phyloP scores from a whole-genome alignment of 1,284 basidiomycete genomes.

The Fistulina hepatica region DNA sequence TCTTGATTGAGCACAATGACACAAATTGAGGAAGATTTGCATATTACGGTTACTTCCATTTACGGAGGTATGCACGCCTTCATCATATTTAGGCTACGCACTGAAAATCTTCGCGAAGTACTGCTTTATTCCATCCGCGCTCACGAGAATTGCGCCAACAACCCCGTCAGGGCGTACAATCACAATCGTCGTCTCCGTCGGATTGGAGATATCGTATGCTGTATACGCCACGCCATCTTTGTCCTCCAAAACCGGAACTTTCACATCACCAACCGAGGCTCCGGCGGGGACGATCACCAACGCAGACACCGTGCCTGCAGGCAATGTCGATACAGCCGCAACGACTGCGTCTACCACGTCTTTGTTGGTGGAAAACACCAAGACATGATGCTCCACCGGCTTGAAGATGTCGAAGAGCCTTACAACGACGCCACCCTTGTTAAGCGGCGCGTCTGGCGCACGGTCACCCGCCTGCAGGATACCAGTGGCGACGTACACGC shows the following conservation, averaged over 20 bases:
- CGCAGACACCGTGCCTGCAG: background rate
- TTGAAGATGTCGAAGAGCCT: conserved; percentile 3
- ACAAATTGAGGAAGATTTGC: too few species aligned
- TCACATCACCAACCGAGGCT: background rate
- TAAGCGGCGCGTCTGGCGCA: conserved; percentile 1
- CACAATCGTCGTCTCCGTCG: conserved; percentile 8
- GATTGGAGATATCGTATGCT: background rate
- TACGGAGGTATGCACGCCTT: too few species aligned
- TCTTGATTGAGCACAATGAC: too few species aligned
- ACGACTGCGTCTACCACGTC: background rate
- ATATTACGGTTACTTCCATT: too few species aligned
- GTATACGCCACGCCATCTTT: background rate
- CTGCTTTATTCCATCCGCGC: conserved; percentile 7
- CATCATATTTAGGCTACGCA: conserved; percentile 1
- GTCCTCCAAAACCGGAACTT: conserved; percentile 1
- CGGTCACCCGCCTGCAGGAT: background rate
- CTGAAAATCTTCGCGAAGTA: conserved; percentile 14
- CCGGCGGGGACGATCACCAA: background rate
- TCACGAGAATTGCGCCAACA: conserved; percentile 23
- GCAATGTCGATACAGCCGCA: background rate
- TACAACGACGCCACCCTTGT: background rate
- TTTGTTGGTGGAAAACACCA: conserved; percentile 9
- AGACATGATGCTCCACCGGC: conserved; percentile 2
- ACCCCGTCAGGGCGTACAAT: conserved; percentile 28
- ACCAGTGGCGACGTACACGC: background rate